Percentiles rank a stretch among this genome's conserved stretches.
Evolutionary conservation across 108 stramenopile species (phyloP).

Genomic region (Nitzschia inconspicua): DNA sequence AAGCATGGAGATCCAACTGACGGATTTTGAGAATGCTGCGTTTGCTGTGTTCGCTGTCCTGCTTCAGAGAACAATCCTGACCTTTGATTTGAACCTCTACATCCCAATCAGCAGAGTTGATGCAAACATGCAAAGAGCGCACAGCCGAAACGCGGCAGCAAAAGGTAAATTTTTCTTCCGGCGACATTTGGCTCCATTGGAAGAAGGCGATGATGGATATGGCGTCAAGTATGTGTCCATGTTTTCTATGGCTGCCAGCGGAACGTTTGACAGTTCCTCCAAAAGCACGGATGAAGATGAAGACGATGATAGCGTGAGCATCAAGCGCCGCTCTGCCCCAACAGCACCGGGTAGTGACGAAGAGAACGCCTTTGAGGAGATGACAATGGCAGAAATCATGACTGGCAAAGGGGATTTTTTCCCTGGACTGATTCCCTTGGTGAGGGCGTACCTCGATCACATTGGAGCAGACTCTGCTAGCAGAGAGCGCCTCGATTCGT

Average conservation of each 20-base stretch:
- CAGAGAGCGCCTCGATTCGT: slow-evolving; percentile 61
- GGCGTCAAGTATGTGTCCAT: slow-evolving; percentile 80
- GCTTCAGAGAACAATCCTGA: slow-evolving; percentile 93
- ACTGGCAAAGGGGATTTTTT: slow-evolving; percentile 94
- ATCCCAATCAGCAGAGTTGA: slow-evolving; percentile 95
- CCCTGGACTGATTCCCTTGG: slow-evolving; percentile 95
- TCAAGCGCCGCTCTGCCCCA: slow-evolving; percentile 55
- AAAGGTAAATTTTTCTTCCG: slow-evolving; percentile 95
- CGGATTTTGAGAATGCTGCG: slow-evolving; percentile 99
- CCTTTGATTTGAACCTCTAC: slow-evolving; percentile 98
- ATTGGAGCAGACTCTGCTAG: slow-evolving; percentile 87
- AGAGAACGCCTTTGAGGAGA: slow-evolving; percentile 92
- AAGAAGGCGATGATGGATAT: slow-evolving; percentile 82
- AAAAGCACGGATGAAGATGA: slow-evolving; percentile 15
- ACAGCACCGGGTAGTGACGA: slow-evolving; percentile 70
- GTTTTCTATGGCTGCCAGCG: slow-evolving; percentile 67
- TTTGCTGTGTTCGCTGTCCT: slow-evolving; percentile 94
- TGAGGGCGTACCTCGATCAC: slow-evolving; percentile 95
- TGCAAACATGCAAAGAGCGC: slow-evolving; percentile 98
- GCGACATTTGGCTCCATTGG: slow-evolving; percentile 89
- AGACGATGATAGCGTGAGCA: slow-evolving; percentile 51
- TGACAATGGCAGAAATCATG: slow-evolving; percentile 97
- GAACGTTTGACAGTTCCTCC: slow-evolving; percentile 3
- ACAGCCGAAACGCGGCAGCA: slow-evolving; percentile 82
- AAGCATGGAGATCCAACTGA: slow-evolving; percentile 97